Percentiles rank a stretch among this genome's conserved stretches.
Evolutionary conservation across 257 asterid genomes (phyloP).

Genomic region (Vinca minor): DNA sequence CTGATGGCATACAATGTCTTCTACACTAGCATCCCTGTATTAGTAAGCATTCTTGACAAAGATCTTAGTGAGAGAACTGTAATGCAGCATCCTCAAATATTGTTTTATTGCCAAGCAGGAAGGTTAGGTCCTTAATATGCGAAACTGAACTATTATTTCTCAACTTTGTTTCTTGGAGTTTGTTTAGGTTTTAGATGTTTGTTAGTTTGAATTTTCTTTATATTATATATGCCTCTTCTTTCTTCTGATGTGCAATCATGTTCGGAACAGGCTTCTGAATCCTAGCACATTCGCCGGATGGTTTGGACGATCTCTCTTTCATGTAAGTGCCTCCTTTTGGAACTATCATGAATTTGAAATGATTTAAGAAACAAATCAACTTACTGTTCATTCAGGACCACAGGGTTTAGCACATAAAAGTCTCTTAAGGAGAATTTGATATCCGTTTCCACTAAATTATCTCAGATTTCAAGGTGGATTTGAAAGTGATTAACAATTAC

Average conservation of each 20-base stretch:
- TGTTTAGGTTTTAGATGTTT: not conserved
- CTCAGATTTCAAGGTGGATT: not conserved
- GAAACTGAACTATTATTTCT: not conserved
- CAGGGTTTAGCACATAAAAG: not conserved
- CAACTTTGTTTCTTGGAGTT: not conserved
- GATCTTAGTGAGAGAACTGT: conserved; percentile 91
- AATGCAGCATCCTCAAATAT: conserved; percentile 95
- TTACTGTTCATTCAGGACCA: not conserved
- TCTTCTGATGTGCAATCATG: conserved; percentile 12
- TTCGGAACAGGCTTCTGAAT: conserved; percentile 82
- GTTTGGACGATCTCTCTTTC: conserved; percentile 99
- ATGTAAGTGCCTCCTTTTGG: conserved; percentile 51
- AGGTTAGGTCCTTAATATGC: conserved; percentile 38
- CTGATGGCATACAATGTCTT: conserved; percentile 97
- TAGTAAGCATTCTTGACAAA: conserved; percentile 86
- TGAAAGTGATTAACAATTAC: not conserved
- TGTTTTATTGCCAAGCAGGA: conserved; percentile 96
- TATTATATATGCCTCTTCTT: conserved; percentile 5
- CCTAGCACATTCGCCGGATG: conserved; percentile 99
- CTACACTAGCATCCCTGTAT: conserved; percentile 91
- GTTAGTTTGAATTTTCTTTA: conserved; percentile 13
- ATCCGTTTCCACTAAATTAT: not conserved
- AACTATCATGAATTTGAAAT: not conserved
- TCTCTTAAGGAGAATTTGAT: not conserved
- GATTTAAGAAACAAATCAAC: not conserved